Evolutionary conservation across 495 filamentous ascomycete genomes (phyloP), one percentile per base, ranked within the genome.

Genomic region (Daldinia loculata): DNA sequence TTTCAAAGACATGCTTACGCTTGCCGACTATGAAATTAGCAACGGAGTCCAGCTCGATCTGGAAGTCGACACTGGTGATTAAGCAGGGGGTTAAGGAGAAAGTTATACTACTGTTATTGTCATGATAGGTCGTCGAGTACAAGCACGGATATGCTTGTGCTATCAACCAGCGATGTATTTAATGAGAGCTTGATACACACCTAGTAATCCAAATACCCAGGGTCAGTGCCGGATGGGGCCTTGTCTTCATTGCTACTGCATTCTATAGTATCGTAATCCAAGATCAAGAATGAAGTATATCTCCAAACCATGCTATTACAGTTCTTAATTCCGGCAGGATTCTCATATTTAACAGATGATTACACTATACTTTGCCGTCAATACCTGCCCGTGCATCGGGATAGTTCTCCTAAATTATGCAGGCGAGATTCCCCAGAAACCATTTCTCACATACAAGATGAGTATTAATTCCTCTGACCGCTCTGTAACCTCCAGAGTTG

Each of bases 1-100:
- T 19, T 97, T 98, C 77, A 96, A 96, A 83, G 94, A 97, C 75
- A 84, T 89, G 58, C 84, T 98, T 57, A 94, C 89, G 50, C 79
- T 97, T 70, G 92, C 89, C 73, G 94, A 97, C 82, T 98, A 97
- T 83, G 92, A 92, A 41, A 87, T 98, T 71, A 91, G 89, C 77
- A 93, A 92, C 80, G 93, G 93, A 48, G 92, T 95, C 71, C 93
- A 97, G 80, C 79, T 97, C 76, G 93, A 97, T 81, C 81, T 97
- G 82, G 91, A 93, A 79, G 87, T 93, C 74, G 91, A 93, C 80
- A 92, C 92, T 32, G 90, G 91, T 41, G 90, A 92, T 77, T 93
- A 79, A 88, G 29, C 45, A 32, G 26, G 51, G 45, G 45, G 17
- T 36, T 48, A 6, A 41, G 45, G 12, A 27, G 38, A 36, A 36